phyloP scores from a whole-genome alignment of 768 basidiomycete genomes.

The Calocybe cyanea region DNA sequence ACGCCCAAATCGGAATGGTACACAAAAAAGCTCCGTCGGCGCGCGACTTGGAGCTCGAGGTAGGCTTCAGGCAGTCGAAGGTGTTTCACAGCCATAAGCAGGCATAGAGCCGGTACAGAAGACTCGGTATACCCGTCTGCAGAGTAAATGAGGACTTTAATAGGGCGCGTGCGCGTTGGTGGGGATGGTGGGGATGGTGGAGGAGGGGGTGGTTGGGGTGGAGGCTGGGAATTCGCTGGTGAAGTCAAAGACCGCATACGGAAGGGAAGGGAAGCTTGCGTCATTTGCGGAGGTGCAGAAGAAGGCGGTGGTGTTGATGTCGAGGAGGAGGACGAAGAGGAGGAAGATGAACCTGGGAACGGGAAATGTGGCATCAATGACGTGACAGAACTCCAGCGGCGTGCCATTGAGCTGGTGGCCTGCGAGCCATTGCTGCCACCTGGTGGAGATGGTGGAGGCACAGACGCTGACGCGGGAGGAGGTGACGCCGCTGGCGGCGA shows the following conservation, averaged over 20 bases:
- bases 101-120: constrained; percentile 78
- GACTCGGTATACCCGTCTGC: constrained; percentile 93
- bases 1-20: constrained; percentile 78
- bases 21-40: constrained; percentile 86
- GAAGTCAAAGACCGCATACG: constrained; percentile 32
- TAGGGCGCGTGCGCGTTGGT: constrained; percentile 48
- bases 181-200: constrained; percentile 14
- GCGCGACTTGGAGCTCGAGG: constrained; percentile 81
- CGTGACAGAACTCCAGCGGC: constrained; percentile 42
- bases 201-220: constrained; percentile 12
- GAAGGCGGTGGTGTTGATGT: constrained; percentile 7
- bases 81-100: constrained; percentile 75
- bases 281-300: constrained; percentile 9
- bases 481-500: constrained; percentile 9
- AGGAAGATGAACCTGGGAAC: constrained; percentile 22
- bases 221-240: constrained; percentile 19
- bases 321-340: neutral
- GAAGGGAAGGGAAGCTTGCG: constrained; percentile 16
- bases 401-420: constrained; percentile 11
- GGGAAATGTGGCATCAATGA: constrained; percentile 37
- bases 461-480: neutral
- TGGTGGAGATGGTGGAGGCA: neutral
- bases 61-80: constrained; percentile 85
- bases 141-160: constrained; percentile 77
- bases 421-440: constrained; percentile 1